Conservation (phyloP, 176 grass and related monocot species). For the Avena insularis region DNA sequence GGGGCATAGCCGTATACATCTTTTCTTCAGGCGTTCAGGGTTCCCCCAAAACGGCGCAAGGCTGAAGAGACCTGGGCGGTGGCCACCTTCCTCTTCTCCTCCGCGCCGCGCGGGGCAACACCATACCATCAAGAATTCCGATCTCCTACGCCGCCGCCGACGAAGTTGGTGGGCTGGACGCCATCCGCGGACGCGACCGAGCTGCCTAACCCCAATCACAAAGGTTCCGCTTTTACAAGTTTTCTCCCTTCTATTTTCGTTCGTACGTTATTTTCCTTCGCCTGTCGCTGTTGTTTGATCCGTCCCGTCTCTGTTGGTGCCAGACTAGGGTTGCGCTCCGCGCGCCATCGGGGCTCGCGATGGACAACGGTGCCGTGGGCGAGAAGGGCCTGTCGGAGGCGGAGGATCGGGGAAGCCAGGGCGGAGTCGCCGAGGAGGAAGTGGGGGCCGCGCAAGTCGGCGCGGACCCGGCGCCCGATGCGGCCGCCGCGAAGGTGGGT, state of each 20-base stretch:
- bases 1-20: background rate
- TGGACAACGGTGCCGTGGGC: constrained; percentile 41
- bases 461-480: constrained; percentile 26
- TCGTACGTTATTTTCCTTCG: background rate
- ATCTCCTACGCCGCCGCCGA: constrained; percentile 17
- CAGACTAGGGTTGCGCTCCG: constrained; percentile 43
- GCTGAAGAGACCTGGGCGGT: background rate
- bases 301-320: constrained; percentile 21
- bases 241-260: background rate
- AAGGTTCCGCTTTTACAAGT: background rate
- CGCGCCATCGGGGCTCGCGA: constrained; percentile 14
- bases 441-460: background rate
- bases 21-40: background rate
- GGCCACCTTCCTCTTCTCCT: constrained; percentile 19
- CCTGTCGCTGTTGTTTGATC: constrained; percentile 46
- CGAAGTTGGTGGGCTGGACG: constrained; percentile 26
- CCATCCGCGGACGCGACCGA: background rate
- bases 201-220: background rate
- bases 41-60: constrained; percentile 11
- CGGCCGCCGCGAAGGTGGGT: constrained; percentile 22
- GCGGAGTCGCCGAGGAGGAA: constrained; percentile 43
- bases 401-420: constrained; percentile 37
- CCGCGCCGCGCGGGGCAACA: constrained; percentile 33
- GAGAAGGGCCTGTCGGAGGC: constrained; percentile 5
- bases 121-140: background rate